A percentile compares a stretch with the other conserved stretches of the same genome.
Conservation (phyloP, 2,329 filamentous ascomycete species). For the Magnaporthiopsis rhizophila region DNA sequence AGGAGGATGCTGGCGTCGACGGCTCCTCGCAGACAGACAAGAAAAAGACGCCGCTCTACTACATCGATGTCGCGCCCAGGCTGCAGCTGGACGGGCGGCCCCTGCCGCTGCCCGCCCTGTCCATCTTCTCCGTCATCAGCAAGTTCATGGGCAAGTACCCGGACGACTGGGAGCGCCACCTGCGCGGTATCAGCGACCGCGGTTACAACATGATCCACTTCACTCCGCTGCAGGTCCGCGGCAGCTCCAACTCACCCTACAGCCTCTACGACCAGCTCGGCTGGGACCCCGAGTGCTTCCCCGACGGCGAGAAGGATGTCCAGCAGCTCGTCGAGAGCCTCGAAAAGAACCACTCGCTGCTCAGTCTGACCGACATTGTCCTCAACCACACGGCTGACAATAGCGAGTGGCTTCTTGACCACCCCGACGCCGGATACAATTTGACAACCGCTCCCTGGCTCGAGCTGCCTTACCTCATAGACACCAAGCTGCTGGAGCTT, state of each 20-base stretch:
- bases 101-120: conserved; percentile 78
- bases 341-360: conserved; percentile 73
- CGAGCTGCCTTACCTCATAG: conserved; percentile 54
- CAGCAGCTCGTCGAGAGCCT: conserved; percentile 69
- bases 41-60: conserved; percentile 70
- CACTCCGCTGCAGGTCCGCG: conserved; percentile 83
- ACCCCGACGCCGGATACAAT: conserved; percentile 95
- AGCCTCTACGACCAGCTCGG: conserved; percentile 87
- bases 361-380: conserved; percentile 91
- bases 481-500: conserved; percentile 62
- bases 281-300: conserved; percentile 79
- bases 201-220: conserved; percentile 99
- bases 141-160: conserved; percentile 98
- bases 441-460: conserved; percentile 78
- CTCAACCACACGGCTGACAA: conserved; percentile 98
- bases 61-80: conserved; percentile 85
- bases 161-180: conserved; percentile 79
- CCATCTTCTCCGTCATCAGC: conserved; percentile 87
- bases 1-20: conserved; percentile 43
- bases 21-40: conserved; percentile 39
- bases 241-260: conserved; percentile 91
- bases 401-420: conserved; percentile 85
- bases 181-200: conserved; percentile 78
- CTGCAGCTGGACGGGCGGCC: conserved; percentile 65
- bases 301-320: conserved; percentile 76